phyloP scores from a whole-genome alignment of 2,329 filamentous ascomycete genomes.

The Neonectria sp. region DNA sequence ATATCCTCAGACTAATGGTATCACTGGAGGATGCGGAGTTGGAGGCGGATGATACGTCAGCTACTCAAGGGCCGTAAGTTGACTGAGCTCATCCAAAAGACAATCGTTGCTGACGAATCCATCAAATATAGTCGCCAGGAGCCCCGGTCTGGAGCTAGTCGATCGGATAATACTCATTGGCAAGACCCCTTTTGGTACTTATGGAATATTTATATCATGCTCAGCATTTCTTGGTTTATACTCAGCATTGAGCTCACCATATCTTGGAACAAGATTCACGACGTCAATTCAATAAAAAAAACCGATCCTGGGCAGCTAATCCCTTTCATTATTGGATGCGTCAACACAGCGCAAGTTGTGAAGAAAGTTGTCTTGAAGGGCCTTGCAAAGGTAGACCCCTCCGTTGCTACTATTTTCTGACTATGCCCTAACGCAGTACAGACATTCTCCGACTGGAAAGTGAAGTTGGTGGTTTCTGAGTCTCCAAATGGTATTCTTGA shows the following conservation, averaged over 20 bases:
- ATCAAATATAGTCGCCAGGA: too few relatives aligned
- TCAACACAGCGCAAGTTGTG: neutral
- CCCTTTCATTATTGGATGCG: neutral
- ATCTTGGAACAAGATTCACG: neutral
- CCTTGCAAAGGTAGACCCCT: neutral
- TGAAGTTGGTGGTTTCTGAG: neutral
- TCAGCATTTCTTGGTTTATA: slow-evolving; percentile 1
- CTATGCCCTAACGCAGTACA: neutral
- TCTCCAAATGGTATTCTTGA: neutral
- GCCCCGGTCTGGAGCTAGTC: too few relatives aligned
- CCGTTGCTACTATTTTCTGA: neutral
- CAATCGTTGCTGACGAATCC: too few relatives aligned
- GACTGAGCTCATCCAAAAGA: neutral
- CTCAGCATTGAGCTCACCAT: neutral
- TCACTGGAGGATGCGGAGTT: neutral
- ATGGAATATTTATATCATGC: neutral
- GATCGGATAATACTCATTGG: neutral
- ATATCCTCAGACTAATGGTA: neutral
- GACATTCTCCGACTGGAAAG: neutral
- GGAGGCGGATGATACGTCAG: neutral
- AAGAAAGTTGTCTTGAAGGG: neutral
- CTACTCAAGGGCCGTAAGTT: neutral
- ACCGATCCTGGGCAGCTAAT: neutral
- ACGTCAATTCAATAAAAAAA: neutral
- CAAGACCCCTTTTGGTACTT: neutral